Percentiles rank a stretch among this genome's conserved stretches.
Evolutionary conservation across 441 rosid genomes (phyloP).

Genomic region (Gossypium davidsonii): DNA sequence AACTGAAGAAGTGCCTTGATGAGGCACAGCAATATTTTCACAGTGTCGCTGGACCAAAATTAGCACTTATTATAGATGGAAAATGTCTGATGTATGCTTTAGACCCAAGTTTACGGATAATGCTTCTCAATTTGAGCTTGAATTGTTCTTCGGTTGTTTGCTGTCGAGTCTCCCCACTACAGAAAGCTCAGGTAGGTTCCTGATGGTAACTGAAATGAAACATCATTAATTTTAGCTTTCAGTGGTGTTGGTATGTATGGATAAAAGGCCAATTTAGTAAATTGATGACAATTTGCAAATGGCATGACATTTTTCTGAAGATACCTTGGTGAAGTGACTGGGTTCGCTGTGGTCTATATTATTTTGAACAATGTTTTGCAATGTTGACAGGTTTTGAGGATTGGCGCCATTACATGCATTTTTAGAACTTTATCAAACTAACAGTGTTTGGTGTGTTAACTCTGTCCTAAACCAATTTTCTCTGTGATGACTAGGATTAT

Average conservation of each 20-base stretch:
- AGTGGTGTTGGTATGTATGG: neutral
- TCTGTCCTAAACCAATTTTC: neutral
- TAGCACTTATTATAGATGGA: conserved; percentile 90
- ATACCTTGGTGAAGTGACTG: neutral
- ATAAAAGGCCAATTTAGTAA: neutral
- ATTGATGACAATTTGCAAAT: neutral
- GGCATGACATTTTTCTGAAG: neutral
- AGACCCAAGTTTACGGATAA: conserved; percentile 79
- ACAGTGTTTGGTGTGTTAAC: neutral
- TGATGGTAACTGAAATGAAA: neutral
- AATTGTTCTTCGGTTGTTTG: conserved; percentile 96
- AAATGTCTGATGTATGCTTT: conserved; percentile 97
- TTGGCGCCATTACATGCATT: neutral
- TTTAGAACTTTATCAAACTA: neutral
- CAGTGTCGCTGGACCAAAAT: conserved; percentile 65
- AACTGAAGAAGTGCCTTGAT: conserved; percentile 70
- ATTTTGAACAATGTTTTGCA: neutral
- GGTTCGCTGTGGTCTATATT: neutral
- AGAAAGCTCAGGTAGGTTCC: conserved; percentile 87
- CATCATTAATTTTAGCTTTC: conserved; percentile 6
- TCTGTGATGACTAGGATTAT: neutral
- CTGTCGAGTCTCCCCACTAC: conserved; percentile 98
- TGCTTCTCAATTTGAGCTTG: conserved; percentile 89
- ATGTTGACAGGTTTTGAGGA: neutral
- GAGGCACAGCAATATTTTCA: conserved; percentile 65